phyloP scores from a whole-genome alignment of 1,284 basidiomycete species.

The Sphaerobolus stellatus region DNA sequence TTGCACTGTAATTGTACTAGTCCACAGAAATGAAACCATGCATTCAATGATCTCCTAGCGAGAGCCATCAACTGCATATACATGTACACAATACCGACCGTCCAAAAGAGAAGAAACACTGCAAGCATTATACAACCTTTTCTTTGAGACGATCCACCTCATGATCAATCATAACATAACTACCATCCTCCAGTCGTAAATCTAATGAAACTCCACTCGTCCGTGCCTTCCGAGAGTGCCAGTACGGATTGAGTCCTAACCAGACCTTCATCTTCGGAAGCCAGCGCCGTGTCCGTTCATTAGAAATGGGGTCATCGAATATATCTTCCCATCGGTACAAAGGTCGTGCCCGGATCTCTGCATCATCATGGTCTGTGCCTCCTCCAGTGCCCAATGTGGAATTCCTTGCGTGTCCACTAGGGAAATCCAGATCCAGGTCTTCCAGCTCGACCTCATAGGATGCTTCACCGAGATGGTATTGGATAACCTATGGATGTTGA shows the following conservation, averaged over 20 bases:
- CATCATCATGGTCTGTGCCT: conserved; percentile 71
- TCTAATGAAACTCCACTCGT: conserved; percentile 54
- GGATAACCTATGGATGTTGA: conserved; percentile 46
- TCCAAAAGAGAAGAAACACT: too few species aligned
- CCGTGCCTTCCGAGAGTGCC: conserved; percentile 45
- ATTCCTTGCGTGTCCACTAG: conserved; percentile 36
- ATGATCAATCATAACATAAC: conserved; percentile 48
- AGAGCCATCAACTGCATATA: too few species aligned
- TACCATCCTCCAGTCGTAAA: conserved; percentile 53
- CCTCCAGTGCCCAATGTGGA: conserved; percentile 65
- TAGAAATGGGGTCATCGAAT: conserved; percentile 51
- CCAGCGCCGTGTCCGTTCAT: conserved; percentile 27
- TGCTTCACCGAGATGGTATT: conserved; percentile 58
- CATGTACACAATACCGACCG: too few species aligned
- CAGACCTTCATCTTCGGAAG: conserved; percentile 60
- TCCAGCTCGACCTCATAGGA: conserved; percentile 58
- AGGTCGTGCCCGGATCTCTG: conserved; percentile 57
- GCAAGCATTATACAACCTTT: conserved; percentile 24
- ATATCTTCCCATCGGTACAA: conserved; percentile 72
- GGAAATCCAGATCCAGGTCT: conserved; percentile 49
- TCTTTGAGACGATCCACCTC: conserved; percentile 22
- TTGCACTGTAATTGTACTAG: too few species aligned
- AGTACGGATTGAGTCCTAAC: conserved; percentile 64
- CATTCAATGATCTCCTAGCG: too few species aligned
- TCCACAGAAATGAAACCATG: too few species aligned